These are phyloP conservation scores for Cercospora zeina DNA, from an alignment of 2,329 filamentous ascomycete genomes.

Conservation along the genomic window DNA sequence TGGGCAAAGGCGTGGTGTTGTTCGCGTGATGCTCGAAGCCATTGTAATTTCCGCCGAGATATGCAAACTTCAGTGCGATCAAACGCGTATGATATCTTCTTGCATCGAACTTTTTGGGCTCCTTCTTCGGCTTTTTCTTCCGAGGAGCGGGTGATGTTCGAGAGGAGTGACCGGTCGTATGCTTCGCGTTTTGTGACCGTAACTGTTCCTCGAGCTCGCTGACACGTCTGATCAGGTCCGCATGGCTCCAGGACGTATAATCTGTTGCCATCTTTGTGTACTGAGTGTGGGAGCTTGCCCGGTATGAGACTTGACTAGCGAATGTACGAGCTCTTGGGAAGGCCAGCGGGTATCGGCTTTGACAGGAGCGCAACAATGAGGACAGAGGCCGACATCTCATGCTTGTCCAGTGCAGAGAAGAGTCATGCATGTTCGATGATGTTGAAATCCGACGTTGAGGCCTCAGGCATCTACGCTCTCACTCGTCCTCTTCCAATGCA, in stretches of 20 bases:
- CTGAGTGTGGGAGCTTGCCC: background rate
- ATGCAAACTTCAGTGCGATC: conserved; percentile 90
- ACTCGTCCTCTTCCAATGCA: too few relatives aligned
- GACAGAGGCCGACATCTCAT: conserved; percentile 13
- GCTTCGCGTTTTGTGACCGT: conserved; percentile 48
- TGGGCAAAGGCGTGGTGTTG: conserved; percentile 67
- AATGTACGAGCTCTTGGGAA: background rate
- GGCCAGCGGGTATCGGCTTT: background rate
- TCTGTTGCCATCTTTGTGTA: conserved; percentile 33
- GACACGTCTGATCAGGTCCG: conserved; percentile 68
- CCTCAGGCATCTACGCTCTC: background rate
- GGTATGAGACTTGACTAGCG: background rate
- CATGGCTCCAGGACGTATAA: conserved; percentile 69
- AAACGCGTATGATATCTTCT: conserved; percentile 78
- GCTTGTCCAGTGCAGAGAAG: conserved; percentile 9
- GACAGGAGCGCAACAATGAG: conserved; percentile 1
- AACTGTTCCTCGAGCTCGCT: conserved; percentile 67
- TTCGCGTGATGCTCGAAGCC: conserved; percentile 84
- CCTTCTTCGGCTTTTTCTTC: conserved; percentile 43
- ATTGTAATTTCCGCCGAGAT: conserved; percentile 86
- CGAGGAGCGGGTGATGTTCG: conserved; percentile 19
- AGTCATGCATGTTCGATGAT: conserved; percentile 10
- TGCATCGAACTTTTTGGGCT: conserved; percentile 64
- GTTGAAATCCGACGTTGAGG: background rate
- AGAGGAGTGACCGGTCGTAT: conserved; percentile 21